A percentile compares a stretch with the other conserved stretches of the same genome.
Conservation (phyloP, 2,329 filamentous ascomycete species). For the Talaromyces islandicus region DNA sequence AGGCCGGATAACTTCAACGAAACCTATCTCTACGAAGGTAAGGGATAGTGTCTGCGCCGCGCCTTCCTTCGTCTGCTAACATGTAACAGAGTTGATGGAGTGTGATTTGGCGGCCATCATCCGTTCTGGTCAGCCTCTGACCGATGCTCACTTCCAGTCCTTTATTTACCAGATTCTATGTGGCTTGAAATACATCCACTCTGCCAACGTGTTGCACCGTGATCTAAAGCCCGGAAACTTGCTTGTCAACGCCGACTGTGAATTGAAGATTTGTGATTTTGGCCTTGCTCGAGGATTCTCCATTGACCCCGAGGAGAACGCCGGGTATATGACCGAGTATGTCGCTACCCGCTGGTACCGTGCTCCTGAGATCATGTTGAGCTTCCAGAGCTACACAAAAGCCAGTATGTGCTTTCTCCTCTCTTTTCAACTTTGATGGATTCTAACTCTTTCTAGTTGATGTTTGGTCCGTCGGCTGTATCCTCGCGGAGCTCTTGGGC, state of each 20-base stretch:
- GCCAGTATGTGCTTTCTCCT: conserved; percentile 66
- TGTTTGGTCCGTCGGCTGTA: conserved; percentile 98
- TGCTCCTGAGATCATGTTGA: conserved; percentile 98
- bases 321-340: conserved; percentile 99
- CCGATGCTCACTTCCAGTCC: conserved; percentile 97
- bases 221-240: conserved; percentile 96
- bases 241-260: conserved; percentile 96
- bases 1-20: conserved; percentile 98
- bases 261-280: conserved; percentile 99
- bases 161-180: conserved; percentile 99
- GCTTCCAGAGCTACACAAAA: conserved; percentile 99
- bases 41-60: conserved; percentile 18
- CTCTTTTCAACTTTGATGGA: not conserved
- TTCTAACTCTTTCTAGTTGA: conserved; percentile 55
- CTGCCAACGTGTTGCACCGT: conserved; percentile 92
- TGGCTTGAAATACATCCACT: conserved; percentile 98
- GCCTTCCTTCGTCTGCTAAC: not conserved
- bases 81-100: conserved; percentile 82
- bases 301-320: conserved; percentile 94
- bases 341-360: conserved; percentile 98
- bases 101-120: conserved; percentile 98
- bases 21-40: conserved; percentile 97
- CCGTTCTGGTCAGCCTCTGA: conserved; percentile 90
- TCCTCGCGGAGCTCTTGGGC: conserved; percentile 89
- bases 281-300: conserved; percentile 95